Evolutionary conservation across 768 basidiomycete genomes (phyloP), one percentile per base, ranked within the genome.

Genomic region (Lactarius sp.): DNA sequence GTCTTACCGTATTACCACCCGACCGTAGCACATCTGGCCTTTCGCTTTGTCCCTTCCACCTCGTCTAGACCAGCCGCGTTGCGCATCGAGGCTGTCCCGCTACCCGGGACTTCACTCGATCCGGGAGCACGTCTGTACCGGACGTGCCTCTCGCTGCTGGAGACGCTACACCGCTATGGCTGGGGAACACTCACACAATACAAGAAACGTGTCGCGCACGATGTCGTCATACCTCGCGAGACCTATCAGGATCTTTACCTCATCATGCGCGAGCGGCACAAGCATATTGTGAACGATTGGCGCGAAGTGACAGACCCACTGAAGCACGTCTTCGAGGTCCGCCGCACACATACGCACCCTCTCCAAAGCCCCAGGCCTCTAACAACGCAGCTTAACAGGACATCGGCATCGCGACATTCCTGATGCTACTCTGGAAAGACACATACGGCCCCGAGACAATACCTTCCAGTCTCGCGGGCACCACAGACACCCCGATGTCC

Each of bases 1-100:
- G 59, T 76, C 1, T 75, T 97, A 2, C 96, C 96, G 0, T 98
- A 92, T 71, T 98, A 96, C 70, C 94, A 98, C 69, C 96, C 96
- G 0, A 70, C 86, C 1, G 91, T 96, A 9, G 75, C 73, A 3
- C 87, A 89, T 63, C 78, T 98, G 39, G 93, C 91, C 0, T 93
- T 95, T 71, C 84, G 85, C n/a, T 93, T 86, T 72, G 63, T 89
- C 59, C 52, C 73, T 6, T 70, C 72, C 16, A 62, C 70, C 8
- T 41, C 68, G 67, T 56, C 59, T 8, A 69, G 65, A 37, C 65
- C 62, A 52, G 73, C 68, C 52, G 64, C 61, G 20, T 69, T 91
- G n/a, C 79, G 82, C 20, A 81, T 89, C 27, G 87, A 87, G 64
- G 80, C 79, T 1, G 68, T 82, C 10, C 85, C 84, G 0, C 74